phyloP scores from a whole-genome alignment of 441 rosid species.

The Melastoma candidum region DNA sequence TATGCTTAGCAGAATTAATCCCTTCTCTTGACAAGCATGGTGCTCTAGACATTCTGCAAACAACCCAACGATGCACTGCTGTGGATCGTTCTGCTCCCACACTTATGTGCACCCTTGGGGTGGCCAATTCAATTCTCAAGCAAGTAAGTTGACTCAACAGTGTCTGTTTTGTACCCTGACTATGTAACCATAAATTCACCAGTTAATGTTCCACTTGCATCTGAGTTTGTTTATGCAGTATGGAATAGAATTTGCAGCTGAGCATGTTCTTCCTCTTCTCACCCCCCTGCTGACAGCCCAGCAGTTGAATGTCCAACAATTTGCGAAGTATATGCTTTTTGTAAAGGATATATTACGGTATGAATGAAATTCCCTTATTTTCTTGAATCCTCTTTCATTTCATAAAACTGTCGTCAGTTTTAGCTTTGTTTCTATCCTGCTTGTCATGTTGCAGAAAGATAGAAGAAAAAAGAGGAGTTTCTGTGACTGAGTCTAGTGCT shows the following conservation, averaged over 20 bases:
- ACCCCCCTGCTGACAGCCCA: conserved; percentile 79
- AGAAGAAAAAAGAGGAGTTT: conserved; percentile 88
- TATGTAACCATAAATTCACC: no score
- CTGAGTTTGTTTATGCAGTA: conserved; percentile 30
- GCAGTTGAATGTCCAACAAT: conserved; percentile 79
- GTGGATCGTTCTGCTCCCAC: conserved; percentile 95
- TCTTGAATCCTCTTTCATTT: not conserved
- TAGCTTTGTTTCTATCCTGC: conserved; percentile 7
- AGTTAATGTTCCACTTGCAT: not conserved
- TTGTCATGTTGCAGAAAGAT: conserved; percentile 46
- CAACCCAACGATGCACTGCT: conserved; percentile 84
- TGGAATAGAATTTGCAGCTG: conserved; percentile 74
- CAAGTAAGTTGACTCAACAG: conserved; percentile 35
- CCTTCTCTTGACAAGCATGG: conserved; percentile 66
- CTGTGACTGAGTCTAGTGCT: conserved; percentile 53
- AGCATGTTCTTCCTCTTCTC: conserved; percentile 75
- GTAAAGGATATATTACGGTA: conserved; percentile 89
- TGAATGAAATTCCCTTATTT: not conserved
- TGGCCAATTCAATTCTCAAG: conserved; percentile 82
- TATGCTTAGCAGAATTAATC: conserved; percentile 78
- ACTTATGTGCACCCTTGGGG: conserved; percentile 90
- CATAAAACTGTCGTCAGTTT: not conserved
- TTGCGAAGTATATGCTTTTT: conserved; percentile 83
- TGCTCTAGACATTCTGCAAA: conserved; percentile 66
- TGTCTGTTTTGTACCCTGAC: no score